Evolutionary conservation across 768 basidiomycete species (phyloP).

Genomic region (Amyloporia xantha): DNA sequence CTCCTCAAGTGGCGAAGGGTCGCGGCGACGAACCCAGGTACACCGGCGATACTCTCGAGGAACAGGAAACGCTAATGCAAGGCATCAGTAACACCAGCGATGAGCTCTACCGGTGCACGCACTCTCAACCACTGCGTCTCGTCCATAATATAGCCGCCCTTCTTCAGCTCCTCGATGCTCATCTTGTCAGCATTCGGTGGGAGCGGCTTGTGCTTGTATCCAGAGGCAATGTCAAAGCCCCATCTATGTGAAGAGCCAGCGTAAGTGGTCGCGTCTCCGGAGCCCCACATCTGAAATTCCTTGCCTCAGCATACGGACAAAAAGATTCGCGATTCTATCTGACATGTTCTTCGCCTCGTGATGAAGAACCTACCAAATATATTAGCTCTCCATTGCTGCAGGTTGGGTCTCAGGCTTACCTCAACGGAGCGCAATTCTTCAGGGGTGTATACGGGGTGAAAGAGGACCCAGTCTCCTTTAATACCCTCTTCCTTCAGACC

Average conservation of each 20-base stretch:
- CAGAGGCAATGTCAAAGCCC: conserved; percentile 78
- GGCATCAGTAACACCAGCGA: not conserved
- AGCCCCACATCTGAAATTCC: too few relatives aligned
- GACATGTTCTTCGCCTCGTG: conserved; percentile 53
- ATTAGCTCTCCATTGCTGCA: too few relatives aligned
- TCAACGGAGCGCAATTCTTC: conserved; percentile 69
- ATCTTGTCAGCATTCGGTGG: conserved; percentile 51
- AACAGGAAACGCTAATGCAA: conserved; percentile 46
- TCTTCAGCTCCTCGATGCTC: conserved; percentile 66
- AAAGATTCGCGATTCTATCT: conserved; percentile 65
- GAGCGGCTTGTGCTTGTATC: conserved; percentile 73
- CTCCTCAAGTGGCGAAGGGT: conserved; percentile 83
- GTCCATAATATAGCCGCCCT: conserved; percentile 66
- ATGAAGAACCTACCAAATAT: conserved; percentile 72
- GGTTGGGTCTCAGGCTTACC: conserved; percentile 32
- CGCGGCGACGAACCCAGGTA: conserved; percentile 94
- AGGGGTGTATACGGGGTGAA: conserved; percentile 84
- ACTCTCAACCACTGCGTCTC: conserved; percentile 75
- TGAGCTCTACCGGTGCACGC: conserved; percentile 26
- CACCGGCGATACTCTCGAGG: conserved; percentile 89
- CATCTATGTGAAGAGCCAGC: conserved; percentile 30
- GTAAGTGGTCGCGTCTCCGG: not conserved
- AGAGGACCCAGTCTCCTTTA: conserved; percentile 81
- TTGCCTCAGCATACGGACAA: conserved; percentile 57
- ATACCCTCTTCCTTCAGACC: conserved; percentile 11